Evolutionary conservation across 2,329 filamentous ascomycete species (phyloP).

Genomic region (Fusarium neocosmosporiellum): DNA sequence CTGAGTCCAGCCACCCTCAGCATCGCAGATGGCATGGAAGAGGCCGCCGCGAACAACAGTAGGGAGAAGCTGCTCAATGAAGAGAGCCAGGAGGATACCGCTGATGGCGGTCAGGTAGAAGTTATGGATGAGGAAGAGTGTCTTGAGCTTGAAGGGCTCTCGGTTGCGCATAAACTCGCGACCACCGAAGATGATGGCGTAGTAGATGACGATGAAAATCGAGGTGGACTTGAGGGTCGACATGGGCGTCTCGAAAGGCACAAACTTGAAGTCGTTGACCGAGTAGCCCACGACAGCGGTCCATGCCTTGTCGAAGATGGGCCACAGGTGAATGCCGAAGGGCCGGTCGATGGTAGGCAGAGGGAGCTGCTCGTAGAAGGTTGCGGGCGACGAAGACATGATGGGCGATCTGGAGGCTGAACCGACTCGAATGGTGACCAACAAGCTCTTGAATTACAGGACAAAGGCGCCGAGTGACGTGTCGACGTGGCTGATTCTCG

Average conservation of each 20-base stretch:
- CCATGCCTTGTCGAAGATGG: slow-evolving; percentile 91
- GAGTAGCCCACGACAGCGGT: slow-evolving; percentile 82
- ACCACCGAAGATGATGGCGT: slow-evolving; percentile 91
- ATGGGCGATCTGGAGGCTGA: slow-evolving; percentile 35
- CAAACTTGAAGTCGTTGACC: slow-evolving; percentile 87
- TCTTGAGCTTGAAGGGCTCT: slow-evolving; percentile 86
- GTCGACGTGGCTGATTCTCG: slow-evolving; percentile 35
- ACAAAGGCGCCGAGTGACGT: slow-evolving; percentile 22
- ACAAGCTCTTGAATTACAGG: slow-evolving; percentile 23
- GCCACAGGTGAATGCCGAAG: slow-evolving; percentile 93
- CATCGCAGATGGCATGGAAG: slow-evolving; percentile 88
- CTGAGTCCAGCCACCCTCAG: slow-evolving; percentile 90
- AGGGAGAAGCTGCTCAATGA: slow-evolving; percentile 90
- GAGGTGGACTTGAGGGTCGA: slow-evolving; percentile 88
- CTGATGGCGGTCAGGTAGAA: slow-evolving; percentile 91
- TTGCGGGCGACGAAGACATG: slow-evolving; percentile 54
- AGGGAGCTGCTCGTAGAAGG: slow-evolving; percentile 68
- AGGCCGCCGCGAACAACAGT: slow-evolving; percentile 83
- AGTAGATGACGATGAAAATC: slow-evolving; percentile 88
- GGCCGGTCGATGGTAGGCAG: slow-evolving; percentile 88
- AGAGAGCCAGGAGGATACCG: slow-evolving; percentile 81
- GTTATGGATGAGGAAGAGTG: slow-evolving; percentile 96
- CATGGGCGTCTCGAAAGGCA: slow-evolving; percentile 84
- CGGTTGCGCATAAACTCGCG: slow-evolving; percentile 92
- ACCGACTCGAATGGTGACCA: slow-evolving; percentile 18